These are phyloP conservation scores for Coelastrella sp. DNA, from an alignment of 139 green algal species.

Conservation along the genomic window DNA sequence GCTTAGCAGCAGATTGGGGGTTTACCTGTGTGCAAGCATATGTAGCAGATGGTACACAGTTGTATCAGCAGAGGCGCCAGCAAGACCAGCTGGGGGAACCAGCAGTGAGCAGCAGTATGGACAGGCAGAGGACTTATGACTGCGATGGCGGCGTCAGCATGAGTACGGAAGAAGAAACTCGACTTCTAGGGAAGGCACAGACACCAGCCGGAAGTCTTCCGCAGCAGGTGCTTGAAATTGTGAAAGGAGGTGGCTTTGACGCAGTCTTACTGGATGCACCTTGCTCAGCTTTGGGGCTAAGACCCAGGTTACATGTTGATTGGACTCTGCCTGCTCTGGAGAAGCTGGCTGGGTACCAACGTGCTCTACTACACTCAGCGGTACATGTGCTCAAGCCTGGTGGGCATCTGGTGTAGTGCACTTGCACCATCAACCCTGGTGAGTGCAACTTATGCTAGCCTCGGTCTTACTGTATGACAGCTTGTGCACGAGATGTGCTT, in stretches of 20 bases:
- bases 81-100: neutral
- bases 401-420: constrained; percentile 90
- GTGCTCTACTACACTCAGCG: constrained; percentile 77
- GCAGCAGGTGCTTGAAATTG: neutral
- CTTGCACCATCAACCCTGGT: constrained; percentile 80
- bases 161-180: neutral
- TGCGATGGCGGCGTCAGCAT: constrained; percentile 15
- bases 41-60: constrained; percentile 47
- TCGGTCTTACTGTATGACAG: too few relatives aligned
- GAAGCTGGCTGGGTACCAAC: constrained; percentile 78
- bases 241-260: constrained; percentile 81
- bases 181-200: neutral
- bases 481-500: too few relatives aligned
- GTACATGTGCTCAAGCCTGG: constrained; percentile 82
- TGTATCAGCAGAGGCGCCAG: constrained; percentile 61
- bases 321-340: constrained; percentile 38
- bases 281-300: constrained; percentile 90
- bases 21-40: constrained; percentile 63
- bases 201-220: neutral
- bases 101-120: constrained; percentile 9
- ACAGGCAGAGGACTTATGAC: neutral
- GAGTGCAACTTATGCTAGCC: too few relatives aligned
- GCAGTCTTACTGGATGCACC: constrained; percentile 91
- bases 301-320: constrained; percentile 75
- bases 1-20: constrained; percentile 76